Evolutionary conservation across 805 yeast species (phyloP), one percentile per base, ranked within the genome.

Genomic region (Zygotorulaspora florentina): DNA sequence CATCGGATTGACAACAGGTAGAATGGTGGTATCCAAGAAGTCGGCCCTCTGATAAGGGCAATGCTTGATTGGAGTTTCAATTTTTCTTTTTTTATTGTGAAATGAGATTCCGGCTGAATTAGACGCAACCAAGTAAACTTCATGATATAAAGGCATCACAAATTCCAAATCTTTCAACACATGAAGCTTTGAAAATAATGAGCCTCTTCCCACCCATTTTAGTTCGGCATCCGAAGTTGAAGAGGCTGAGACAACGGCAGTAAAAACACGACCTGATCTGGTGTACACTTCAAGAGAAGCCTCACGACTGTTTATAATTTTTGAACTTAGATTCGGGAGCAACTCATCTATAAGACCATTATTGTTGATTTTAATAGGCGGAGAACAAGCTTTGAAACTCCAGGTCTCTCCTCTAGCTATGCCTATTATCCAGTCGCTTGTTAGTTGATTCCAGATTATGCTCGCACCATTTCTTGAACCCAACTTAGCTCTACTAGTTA

Each of bases 21-120:
- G 8, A 26, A 37, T 20, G n/a, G 27, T 28, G 12, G 39, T 44
- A 13, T 46, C 49, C 26, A 43, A 45, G 36, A 40, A 45, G 10
- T 11, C 26, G 25, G 38, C 35, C 16, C 30, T 41, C 10, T 40
- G 29, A 30, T 40, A 38, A 10, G 16, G 13, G 28, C 45, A 45
- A 8, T 30, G 12, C 8, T 39, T 26, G 3, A 35, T 16, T 13
- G 2, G 12, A 25, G 23, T 12, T 4, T 18, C n/a, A 3, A 18
- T n/a, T 11, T 27, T 15, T 9, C 8, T 35, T 23, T 16, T 31
- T 8, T 6, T 13, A 27, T 37, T 29, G 12, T 39, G 27, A 25
- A 35, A 11, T 10, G 37, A 27, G 18, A 40, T 20, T 4, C 48
- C 48, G 11, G 27, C n/a, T 12, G 20, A 25, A 2, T 31, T 23